Evolutionary conservation across 345 rosid genomes (phyloP).

Genomic region (Dimocarpus longan): DNA sequence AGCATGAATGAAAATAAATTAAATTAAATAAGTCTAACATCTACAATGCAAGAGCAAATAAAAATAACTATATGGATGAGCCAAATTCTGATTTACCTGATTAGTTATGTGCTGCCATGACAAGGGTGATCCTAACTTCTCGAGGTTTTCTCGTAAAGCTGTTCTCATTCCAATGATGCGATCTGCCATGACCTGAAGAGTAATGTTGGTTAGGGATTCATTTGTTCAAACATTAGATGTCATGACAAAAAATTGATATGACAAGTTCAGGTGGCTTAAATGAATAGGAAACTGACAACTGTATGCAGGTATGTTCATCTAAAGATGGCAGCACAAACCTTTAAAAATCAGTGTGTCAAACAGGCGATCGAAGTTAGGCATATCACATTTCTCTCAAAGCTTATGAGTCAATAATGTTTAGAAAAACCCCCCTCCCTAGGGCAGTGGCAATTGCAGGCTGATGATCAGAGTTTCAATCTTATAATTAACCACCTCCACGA

Average conservation of each 20-base stretch:
- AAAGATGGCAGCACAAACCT: neutral
- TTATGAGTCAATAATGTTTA: neutral
- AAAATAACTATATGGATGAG: neutral
- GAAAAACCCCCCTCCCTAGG: neutral
- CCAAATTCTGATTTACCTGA: slow-evolving; percentile 48
- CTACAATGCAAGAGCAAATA: neutral
- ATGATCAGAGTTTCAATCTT: neutral
- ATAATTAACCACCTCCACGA: too few species aligned
- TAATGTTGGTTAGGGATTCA: neutral
- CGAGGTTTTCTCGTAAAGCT: slow-evolving; percentile 76
- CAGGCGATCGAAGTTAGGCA: neutral
- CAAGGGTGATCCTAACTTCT: slow-evolving; percentile 74
- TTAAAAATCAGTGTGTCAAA: neutral
- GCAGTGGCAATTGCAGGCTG: neutral
- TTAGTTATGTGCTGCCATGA: slow-evolving; percentile 92
- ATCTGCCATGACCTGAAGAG: slow-evolving; percentile 80
- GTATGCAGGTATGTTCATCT: neutral
- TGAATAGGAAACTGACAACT: neutral
- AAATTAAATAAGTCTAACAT: neutral
- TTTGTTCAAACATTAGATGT: neutral
- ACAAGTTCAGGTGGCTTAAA: neutral
- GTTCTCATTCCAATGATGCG: slow-evolving; percentile 94
- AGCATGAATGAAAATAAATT: neutral
- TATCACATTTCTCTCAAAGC: neutral
- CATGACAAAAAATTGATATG: neutral